These are phyloP conservation scores for Paraphaeosphaeria minitans DNA, from an alignment of 2,329 filamentous ascomycete genomes.

Conservation along the genomic window DNA sequence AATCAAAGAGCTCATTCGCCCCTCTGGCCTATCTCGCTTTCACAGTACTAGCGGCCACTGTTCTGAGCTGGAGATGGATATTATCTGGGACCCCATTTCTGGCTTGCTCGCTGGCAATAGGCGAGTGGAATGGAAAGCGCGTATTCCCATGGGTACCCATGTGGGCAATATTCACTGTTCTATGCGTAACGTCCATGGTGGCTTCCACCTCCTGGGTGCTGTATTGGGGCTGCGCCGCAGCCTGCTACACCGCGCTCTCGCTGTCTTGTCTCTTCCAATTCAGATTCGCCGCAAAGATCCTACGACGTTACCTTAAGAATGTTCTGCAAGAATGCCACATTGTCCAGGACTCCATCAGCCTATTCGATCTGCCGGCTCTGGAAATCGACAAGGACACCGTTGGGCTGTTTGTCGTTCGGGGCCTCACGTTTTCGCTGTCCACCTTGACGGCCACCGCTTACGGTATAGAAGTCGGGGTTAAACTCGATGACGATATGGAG, in stretches of 20 bases:
- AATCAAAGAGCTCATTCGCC: background rate
- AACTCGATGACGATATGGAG: slow-evolving; percentile 59
- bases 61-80: slow-evolving; percentile 39
- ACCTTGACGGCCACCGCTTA: slow-evolving; percentile 57
- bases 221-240: slow-evolving; percentile 49
- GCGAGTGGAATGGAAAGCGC: slow-evolving; percentile 44
- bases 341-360: slow-evolving; percentile 57
- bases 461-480: slow-evolving; percentile 60
- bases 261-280: slow-evolving; percentile 57
- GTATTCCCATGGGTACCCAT: slow-evolving; percentile 53
- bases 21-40: slow-evolving; percentile 7
- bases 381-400: slow-evolving; percentile 61
- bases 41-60: slow-evolving; percentile 1
- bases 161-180: slow-evolving; percentile 53
- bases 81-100: slow-evolving; percentile 51
- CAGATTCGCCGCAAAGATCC: slow-evolving; percentile 44
- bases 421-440: slow-evolving; percentile 57
- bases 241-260: slow-evolving; percentile 51
- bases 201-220: slow-evolving; percentile 60
- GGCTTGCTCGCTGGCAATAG: slow-evolving; percentile 43
- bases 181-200: slow-evolving; percentile 56
- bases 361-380: slow-evolving; percentile 57
- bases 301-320: slow-evolving; percentile 43
- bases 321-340: slow-evolving; percentile 55
- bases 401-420: slow-evolving; percentile 59